Conservation (phyloP, 139 green algal genomes). For the Chlorella ohadii region DNA sequence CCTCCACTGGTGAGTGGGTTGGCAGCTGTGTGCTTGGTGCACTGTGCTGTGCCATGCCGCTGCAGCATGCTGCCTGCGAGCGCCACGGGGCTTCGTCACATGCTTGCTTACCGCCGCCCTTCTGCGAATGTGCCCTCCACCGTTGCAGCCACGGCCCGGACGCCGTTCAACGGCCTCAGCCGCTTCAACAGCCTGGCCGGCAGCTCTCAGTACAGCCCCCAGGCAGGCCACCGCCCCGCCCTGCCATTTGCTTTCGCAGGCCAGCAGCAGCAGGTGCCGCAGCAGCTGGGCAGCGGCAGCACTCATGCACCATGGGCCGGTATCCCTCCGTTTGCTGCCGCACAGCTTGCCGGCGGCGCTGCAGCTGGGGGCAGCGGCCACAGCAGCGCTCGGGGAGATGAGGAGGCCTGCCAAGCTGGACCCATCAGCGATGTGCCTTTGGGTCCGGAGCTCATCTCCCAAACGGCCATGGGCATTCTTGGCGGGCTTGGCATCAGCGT, state of each 20-base stretch:
- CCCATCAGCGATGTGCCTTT: not conserved
- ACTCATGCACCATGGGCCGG: too few species aligned
- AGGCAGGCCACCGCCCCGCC: not conserved
- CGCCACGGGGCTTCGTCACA: too few species aligned
- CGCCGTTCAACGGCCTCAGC: constrained; percentile 14
- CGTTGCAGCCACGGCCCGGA: constrained; percentile 7
- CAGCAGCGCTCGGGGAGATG: not conserved
- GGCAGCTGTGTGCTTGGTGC: too few species aligned
- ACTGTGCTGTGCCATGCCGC: too few species aligned
- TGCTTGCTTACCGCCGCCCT: too few species aligned
- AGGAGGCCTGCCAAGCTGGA: not conserved
- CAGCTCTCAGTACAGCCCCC: not conserved
- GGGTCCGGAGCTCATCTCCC: not conserved
- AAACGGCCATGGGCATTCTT: not conserved
- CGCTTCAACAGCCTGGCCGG: constrained; percentile 22
- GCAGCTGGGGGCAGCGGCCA: not conserved
- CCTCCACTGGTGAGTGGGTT: not conserved
- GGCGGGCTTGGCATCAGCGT: constrained; percentile 1
- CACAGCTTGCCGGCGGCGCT: not conserved
- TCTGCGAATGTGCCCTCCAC: too few species aligned
- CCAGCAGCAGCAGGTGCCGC: not conserved
- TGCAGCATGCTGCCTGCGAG: too few species aligned
- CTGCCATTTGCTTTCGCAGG: not conserved
- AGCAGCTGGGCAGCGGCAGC: too few species aligned
- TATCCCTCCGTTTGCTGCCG: not conserved